These are phyloP conservation scores for Pythium biforme DNA, from an alignment of 352 stramenopile genomes.

Conservation along the genomic window DNA sequence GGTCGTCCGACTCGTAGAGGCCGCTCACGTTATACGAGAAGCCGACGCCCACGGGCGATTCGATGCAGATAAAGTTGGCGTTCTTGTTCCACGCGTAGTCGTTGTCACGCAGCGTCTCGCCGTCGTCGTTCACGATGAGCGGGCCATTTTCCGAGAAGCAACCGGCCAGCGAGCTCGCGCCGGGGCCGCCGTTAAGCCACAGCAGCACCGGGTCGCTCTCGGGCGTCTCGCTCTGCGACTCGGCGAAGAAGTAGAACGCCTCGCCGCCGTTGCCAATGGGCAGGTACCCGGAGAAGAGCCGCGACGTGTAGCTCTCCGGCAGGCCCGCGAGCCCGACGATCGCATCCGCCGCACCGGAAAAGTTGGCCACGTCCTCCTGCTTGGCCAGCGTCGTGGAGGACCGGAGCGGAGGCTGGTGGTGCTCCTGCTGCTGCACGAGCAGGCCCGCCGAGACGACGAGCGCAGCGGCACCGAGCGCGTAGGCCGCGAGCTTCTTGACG, in stretches of 20 bases:
- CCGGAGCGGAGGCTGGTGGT: not conserved
- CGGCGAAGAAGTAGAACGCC: conserved; percentile 70
- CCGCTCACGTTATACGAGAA: conserved; percentile 63
- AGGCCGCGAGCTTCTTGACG: conserved; percentile 20
- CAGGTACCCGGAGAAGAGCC: conserved; percentile 64
- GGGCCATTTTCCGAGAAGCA: conserved; percentile 72
- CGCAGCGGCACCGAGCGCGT: conserved; percentile 18
- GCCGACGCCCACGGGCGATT: conserved; percentile 58
- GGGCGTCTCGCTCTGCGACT: conserved; percentile 40
- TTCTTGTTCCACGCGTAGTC: conserved; percentile 57
- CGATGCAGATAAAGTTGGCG: conserved; percentile 56
- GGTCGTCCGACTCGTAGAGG: conserved; percentile 73
- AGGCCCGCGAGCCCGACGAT: conserved; percentile 44
- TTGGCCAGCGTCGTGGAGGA: not conserved
- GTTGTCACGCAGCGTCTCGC: conserved; percentile 43
- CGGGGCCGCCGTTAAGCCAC: conserved; percentile 73
- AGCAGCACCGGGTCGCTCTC: conserved; percentile 51
- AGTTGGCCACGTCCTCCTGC: conserved; percentile 14
- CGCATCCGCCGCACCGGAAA: conserved; percentile 42
- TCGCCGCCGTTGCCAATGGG: conserved; percentile 49
- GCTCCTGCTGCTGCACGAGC: conserved; percentile 16
- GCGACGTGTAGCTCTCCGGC: conserved; percentile 41
- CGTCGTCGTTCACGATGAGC: conserved; percentile 55
- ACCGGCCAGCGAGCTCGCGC: conserved; percentile 52
- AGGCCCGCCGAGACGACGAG: conserved; percentile 20